phyloP scores from a whole-genome alignment of 495 filamentous ascomycete species.

The Evansstolkia leycettana region DNA sequence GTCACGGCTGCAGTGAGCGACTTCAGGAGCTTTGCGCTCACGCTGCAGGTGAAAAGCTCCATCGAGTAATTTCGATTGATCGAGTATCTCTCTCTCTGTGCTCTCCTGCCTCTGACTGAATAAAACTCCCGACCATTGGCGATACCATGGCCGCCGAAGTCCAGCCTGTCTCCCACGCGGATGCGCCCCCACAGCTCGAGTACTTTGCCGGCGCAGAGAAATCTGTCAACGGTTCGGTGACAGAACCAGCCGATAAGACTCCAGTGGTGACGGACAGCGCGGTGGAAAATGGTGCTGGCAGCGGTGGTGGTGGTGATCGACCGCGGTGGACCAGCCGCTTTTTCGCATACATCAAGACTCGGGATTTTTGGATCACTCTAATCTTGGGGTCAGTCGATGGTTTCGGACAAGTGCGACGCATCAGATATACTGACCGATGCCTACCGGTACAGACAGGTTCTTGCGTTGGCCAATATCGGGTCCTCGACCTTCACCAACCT shows the following conservation, averaged over 20 bases:
- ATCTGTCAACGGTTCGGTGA: background rate
- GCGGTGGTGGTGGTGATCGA: too few species aligned
- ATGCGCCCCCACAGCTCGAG: too few species aligned
- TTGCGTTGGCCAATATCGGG: conserved; percentile 76
- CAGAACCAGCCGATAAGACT: too few species aligned
- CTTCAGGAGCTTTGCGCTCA: background rate
- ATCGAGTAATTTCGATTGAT: background rate
- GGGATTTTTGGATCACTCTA: conserved; percentile 78
- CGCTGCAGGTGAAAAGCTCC: too few species aligned
- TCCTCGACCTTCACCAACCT: conserved; percentile 82
- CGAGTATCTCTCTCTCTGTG: background rate
- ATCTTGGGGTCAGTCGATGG: conserved; percentile 47
- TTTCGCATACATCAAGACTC: conserved; percentile 72
- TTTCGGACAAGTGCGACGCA: conserved; percentile 1
- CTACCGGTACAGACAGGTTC: conserved; percentile 48
- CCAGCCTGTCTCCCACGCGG: background rate
- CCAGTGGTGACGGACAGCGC: too few species aligned
- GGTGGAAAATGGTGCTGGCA: too few species aligned
- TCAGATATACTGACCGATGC: too few species aligned
- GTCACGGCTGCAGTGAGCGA: background rate
- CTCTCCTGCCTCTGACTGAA: background rate
- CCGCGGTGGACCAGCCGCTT: too few species aligned
- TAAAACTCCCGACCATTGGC: background rate
- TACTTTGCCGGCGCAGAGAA: too few species aligned
- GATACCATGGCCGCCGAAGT: background rate